Percentiles rank a stretch among this genome's conserved stretches.
These are phyloP conservation scores for Elsinoe necatrix DNA, from an alignment of 2,329 filamentous ascomycete species.

Conservation along the genomic window DNA sequence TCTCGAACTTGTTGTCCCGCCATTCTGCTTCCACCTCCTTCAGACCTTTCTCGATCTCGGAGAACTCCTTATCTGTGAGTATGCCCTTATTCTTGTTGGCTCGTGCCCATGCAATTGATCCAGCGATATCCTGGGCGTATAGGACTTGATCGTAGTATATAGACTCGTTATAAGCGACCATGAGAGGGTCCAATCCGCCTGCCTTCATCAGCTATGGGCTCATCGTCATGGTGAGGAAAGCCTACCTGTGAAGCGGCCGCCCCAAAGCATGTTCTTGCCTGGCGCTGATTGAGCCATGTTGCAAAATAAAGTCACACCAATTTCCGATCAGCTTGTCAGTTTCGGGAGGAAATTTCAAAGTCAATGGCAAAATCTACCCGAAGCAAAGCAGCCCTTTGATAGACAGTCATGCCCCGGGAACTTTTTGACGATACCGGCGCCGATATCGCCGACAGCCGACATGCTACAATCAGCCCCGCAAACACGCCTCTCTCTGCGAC, in stretches of 20 bases:
- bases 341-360: not conserved
- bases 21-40: constrained; percentile 47
- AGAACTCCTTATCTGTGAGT: constrained; percentile 63
- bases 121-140: constrained; percentile 71
- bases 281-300: constrained; percentile 17
- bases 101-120: constrained; percentile 71
- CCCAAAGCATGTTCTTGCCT: constrained; percentile 50
- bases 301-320: not conserved
- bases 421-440: constrained; percentile 7
- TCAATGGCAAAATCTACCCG: not conserved
- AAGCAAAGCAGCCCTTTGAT: not conserved
- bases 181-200: constrained; percentile 77
- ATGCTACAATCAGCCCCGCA: not conserved
- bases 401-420: not conserved
- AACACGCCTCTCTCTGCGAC: not conserved
- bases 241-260: constrained; percentile 52
- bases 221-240: not conserved
- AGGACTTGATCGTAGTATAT: constrained; percentile 72
- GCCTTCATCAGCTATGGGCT: not conserved
- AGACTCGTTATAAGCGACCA: constrained; percentile 76
- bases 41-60: constrained; percentile 64
- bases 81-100: constrained; percentile 71
- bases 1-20: constrained; percentile 37
- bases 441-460: constrained; percentile 5
- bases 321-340: not conserved